A percentile compares a stretch with the other conserved stretches of the same genome.
Evolutionary conservation across 192 early-diverging fungal genomes (phyloP).

Genomic region (Coemansia reversa): DNA sequence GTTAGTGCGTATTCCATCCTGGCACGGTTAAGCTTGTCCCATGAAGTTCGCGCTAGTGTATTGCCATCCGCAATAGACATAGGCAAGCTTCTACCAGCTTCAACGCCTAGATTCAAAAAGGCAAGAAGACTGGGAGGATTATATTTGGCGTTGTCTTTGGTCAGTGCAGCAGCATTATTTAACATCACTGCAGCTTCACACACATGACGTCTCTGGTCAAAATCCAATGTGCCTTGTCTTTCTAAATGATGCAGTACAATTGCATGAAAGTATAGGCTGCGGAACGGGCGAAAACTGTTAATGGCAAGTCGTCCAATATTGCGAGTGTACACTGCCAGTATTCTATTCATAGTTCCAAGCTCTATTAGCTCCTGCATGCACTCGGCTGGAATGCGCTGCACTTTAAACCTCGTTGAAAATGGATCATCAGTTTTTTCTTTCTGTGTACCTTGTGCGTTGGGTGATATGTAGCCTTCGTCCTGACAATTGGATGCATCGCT

Average conservation of each 20-base stretch:
- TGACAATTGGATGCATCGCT: background rate
- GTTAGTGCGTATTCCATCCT: conserved; percentile 32
- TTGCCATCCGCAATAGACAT: conserved; percentile 12
- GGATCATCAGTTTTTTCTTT: background rate
- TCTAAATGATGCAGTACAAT: conserved; percentile 29
- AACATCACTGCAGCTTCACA: conserved; percentile 40
- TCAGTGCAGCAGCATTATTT: conserved; percentile 28
- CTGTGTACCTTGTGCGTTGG: background rate
- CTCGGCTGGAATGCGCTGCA: conserved; percentile 26
- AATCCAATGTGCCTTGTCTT: conserved; percentile 6
- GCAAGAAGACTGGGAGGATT: conserved; percentile 19
- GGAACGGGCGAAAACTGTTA: conserved; percentile 34
- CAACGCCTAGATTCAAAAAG: conserved; percentile 26
- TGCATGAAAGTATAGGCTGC: conserved; percentile 36
- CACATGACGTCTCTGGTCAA: conserved; percentile 12
- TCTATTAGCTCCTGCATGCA: conserved; percentile 34
- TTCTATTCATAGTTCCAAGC: conserved; percentile 33
- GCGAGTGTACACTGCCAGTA: conserved; percentile 18
- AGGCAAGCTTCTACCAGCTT: conserved; percentile 4
- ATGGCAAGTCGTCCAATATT: conserved; percentile 36
- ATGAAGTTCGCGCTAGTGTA: background rate
- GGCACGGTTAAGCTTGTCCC: conserved; percentile 7
- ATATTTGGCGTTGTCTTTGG: background rate
- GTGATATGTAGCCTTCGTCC: conserved; percentile 12
- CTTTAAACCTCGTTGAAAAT: conserved; percentile 10